A percentile compares a stretch with the other conserved stretches of the same genome.
Evolutionary conservation across 441 rosid species (phyloP).

Genomic region (Erysimum pusillum): DNA sequence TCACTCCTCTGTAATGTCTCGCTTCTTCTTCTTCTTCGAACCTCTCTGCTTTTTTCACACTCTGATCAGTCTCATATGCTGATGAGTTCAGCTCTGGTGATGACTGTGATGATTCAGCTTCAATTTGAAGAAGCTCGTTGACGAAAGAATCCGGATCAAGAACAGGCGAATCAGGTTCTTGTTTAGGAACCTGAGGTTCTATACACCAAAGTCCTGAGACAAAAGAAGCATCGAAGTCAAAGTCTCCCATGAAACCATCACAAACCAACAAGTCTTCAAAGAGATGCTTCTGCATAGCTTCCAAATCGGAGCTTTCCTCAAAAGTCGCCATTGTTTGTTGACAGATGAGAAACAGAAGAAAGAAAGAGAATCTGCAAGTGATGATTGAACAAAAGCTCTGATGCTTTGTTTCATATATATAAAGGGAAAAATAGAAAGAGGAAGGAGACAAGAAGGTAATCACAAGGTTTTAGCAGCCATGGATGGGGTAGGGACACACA

Average conservation of each 20-base stretch:
- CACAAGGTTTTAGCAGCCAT: constrained; percentile 43
- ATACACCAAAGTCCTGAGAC: constrained; percentile 47
- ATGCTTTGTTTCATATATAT: constrained; percentile 25
- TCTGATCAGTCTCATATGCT: constrained; percentile 40
- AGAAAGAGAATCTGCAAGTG: constrained; percentile 30
- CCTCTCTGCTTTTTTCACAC: constrained; percentile 23
- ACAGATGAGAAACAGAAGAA: neutral
- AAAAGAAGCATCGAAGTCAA: constrained; percentile 50
- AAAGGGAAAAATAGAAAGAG: constrained; percentile 27
- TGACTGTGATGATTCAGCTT: constrained; percentile 29
- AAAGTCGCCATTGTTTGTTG: constrained; percentile 42
- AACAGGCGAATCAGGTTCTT: constrained; percentile 50
- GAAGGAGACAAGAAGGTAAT: constrained; percentile 42
- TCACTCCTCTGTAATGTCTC: constrained; percentile 82
- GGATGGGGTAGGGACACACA: constrained; percentile 43
- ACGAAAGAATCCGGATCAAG: constrained; percentile 34
- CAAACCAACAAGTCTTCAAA: constrained; percentile 58
- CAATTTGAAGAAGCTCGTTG: constrained; percentile 41
- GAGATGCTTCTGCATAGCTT: constrained; percentile 59
- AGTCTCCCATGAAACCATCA: constrained; percentile 54
- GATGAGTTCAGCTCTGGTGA: constrained; percentile 38
- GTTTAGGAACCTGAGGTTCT: constrained; percentile 47
- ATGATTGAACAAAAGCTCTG: constrained; percentile 37
- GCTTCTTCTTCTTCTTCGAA: constrained; percentile 36
- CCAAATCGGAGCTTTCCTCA: constrained; percentile 55